Conservation (phyloP, 257 asterid species). For the Primulina eburnea region DNA sequence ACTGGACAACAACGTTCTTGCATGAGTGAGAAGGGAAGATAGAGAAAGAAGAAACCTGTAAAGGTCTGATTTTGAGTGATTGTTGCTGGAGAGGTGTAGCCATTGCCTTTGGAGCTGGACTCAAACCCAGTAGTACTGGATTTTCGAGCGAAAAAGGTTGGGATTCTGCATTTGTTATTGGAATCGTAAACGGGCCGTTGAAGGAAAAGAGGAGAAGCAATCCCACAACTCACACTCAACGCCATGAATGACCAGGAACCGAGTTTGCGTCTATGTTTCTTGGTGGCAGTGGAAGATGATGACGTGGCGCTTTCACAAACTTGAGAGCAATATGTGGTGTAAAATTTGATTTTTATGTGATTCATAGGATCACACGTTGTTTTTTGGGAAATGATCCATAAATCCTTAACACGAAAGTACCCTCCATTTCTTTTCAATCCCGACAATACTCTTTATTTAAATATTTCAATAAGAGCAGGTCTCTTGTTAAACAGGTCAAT, state of each 20-base stretch:
- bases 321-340: no score
- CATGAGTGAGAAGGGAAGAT: background rate
- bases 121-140: conserved; percentile 21
- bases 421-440: background rate
- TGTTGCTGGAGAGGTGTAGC: conserved; percentile 27
- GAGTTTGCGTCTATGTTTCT: no score
- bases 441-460: no score
- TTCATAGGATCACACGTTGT: no score
- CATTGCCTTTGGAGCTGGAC: conserved; percentile 31
- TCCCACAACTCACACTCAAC: conserved; percentile 17
- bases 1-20: background rate
- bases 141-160: conserved; percentile 24
- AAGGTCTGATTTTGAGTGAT: conserved; percentile 24
- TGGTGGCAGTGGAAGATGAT: no score
- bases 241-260: conserved; percentile 26
- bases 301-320: no score
- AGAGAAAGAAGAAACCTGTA: conserved; percentile 33
- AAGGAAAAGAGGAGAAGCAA: conserved; percentile 2
- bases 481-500: no score
- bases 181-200: background rate
- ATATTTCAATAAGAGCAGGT: no score
- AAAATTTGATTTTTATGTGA: no score
- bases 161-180: conserved; percentile 24
- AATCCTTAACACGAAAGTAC: background rate
- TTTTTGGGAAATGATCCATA: no score